Evolutionary conservation across 1,139 yeast species (phyloP).

Genomic region (Hanseniaspora sp.): DNA sequence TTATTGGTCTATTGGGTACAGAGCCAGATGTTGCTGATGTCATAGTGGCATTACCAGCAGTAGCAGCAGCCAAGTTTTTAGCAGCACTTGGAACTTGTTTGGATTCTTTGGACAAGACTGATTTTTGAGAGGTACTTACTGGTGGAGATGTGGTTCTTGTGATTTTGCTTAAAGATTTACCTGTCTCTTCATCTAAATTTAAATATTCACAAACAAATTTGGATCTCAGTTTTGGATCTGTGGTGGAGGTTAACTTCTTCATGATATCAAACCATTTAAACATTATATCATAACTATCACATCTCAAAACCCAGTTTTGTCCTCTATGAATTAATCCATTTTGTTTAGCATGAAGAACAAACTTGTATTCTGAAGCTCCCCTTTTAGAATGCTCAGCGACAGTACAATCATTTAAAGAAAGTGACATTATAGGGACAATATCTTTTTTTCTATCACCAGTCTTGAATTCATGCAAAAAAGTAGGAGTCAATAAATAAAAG

Average conservation of each 20-base stretch:
- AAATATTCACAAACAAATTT: constrained; percentile 24
- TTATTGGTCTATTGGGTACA: constrained; percentile 4
- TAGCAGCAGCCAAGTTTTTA: background rate
- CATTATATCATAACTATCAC: constrained; percentile 68
- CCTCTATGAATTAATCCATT: constrained; percentile 60
- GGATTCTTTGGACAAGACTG: constrained; percentile 13
- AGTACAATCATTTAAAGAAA: constrained; percentile 69
- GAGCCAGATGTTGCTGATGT: background rate
- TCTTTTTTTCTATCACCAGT: constrained; percentile 72
- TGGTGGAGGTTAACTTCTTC: constrained; percentile 39
- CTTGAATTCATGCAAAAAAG: constrained; percentile 82
- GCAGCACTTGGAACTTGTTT: background rate
- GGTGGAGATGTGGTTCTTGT: constrained; percentile 3
- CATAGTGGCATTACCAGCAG: background rate
- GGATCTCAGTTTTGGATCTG: constrained; percentile 24
- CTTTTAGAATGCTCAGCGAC: constrained; percentile 72
- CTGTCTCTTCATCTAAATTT: constrained; percentile 20
- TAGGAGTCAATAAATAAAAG: constrained; percentile 84
- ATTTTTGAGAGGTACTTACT: constrained; percentile 6
- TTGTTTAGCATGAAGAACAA: constrained; percentile 65
- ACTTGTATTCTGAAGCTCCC: constrained; percentile 64
- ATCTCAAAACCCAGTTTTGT: constrained; percentile 88
- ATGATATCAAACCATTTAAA: constrained; percentile 76
- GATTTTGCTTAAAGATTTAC: background rate
- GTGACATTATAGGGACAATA: constrained; percentile 76